A percentile compares a stretch with the other conserved stretches of the same genome.
phyloP scores from a whole-genome alignment of 306 rosid species.

The Dryas drummondii region DNA sequence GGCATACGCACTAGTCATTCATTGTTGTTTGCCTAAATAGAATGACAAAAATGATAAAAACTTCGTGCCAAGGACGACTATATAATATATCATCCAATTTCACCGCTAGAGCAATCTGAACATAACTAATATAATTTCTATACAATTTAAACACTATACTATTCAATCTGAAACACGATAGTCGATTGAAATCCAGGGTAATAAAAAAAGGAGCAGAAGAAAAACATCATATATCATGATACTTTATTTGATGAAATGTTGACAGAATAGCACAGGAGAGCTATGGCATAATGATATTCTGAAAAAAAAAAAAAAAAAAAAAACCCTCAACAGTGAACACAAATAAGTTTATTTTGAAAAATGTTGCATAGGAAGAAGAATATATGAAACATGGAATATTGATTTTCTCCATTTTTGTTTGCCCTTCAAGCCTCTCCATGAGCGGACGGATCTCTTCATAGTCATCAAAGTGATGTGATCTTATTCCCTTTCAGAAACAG shows the following conservation, averaged over 20 bases:
- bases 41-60: too few relatives aligned
- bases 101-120: too few relatives aligned
- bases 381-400: background rate
- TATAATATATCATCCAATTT: too few relatives aligned
- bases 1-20: background rate
- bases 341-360: background rate
- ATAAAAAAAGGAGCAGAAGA: background rate
- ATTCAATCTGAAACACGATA: too few relatives aligned
- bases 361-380: background rate
- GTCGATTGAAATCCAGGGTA: too few relatives aligned
- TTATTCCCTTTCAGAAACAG: constrained; percentile 34
- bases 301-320: too few relatives aligned
- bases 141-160: background rate
- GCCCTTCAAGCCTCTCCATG: constrained; percentile 25
- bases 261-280: background rate
- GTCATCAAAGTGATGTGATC: constrained; percentile 45
- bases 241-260: background rate
- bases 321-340: background rate
- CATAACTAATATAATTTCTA: too few relatives aligned
- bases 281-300: background rate
- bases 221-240: background rate
- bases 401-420: background rate
- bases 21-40: too few relatives aligned
- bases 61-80: too few relatives aligned
- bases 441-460: constrained; percentile 26